A percentile compares a stretch with the other conserved stretches of the same genome.
These are phyloP conservation scores for Chondrostereum purpureum DNA, from an alignment of 1,284 basidiomycete species.

Conservation along the genomic window DNA sequence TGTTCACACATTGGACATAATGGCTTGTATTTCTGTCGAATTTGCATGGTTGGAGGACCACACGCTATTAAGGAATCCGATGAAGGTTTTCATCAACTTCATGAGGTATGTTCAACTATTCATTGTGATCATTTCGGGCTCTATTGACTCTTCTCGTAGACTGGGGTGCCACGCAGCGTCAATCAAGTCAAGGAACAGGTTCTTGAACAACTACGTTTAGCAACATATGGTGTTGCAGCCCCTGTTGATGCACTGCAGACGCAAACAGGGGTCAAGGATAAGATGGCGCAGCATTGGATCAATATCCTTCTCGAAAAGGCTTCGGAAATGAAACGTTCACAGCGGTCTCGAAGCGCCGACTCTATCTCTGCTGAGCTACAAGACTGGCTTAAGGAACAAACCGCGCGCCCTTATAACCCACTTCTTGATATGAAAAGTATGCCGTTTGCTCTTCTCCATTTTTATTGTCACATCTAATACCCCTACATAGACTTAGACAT, in stretches of 20 bases:
- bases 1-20: too few species aligned
- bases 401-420: conserved; percentile 6
- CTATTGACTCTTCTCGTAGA: conserved; percentile 3
- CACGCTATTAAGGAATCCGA: conserved; percentile 18
- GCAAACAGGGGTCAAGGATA: conserved; percentile 23
- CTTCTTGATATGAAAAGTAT: conserved; percentile 1
- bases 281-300: conserved; percentile 21
- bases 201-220: conserved; percentile 14
- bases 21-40: conserved; percentile 2
- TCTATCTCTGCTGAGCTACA: conserved; percentile 9
- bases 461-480: background rate
- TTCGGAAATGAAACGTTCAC: conserved; percentile 10
- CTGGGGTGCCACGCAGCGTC: conserved; percentile 9
- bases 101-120: conserved; percentile 17
- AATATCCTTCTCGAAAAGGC: conserved; percentile 14
- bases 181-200: conserved; percentile 10
- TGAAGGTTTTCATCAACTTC: conserved; percentile 19
- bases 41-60: conserved; percentile 7
- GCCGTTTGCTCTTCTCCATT: background rate
- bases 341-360: background rate
- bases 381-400: conserved; percentile 15
- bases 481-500: conserved; percentile 18
- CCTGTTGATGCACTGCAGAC: conserved; percentile 14
- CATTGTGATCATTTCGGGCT: conserved; percentile 11
- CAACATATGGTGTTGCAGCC: conserved; percentile 13